Percentiles rank a stretch among this genome's conserved stretches.
These are phyloP conservation scores for Wallacemonas sp. DNA, from an alignment of 208 protist species.

Conservation along the genomic window DNA sequence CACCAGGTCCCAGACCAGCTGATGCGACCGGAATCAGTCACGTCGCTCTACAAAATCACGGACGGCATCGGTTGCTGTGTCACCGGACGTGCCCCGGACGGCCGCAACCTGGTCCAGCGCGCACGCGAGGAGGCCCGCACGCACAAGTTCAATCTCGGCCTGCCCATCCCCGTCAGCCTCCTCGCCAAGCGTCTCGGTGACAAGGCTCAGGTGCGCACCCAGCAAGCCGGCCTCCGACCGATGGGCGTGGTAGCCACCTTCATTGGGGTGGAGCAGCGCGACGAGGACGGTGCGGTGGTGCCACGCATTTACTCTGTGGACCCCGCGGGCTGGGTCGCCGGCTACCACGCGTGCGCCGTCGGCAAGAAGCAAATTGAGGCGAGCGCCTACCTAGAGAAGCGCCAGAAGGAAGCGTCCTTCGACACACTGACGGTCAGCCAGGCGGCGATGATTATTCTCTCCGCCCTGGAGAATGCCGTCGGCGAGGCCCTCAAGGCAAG, in stretches of 20 bases:
- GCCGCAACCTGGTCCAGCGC: constrained; percentile 89
- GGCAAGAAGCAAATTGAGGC: constrained; percentile 97
- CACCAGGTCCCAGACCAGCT: constrained; percentile 98
- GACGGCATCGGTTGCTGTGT: constrained; percentile 94
- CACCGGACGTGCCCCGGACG: constrained; percentile 94
- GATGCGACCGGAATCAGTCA: constrained; percentile 95
- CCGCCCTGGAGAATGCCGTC: constrained; percentile 75
- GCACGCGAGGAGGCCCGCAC: constrained; percentile 95
- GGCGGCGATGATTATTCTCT: constrained; percentile 79
- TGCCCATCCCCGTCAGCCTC: constrained; percentile 94
- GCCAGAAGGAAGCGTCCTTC: constrained; percentile 88
- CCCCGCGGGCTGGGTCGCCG: constrained; percentile 92
- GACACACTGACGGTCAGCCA: constrained; percentile 74
- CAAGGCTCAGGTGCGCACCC: constrained; percentile 97
- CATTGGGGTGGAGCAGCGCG: constrained; percentile 93
- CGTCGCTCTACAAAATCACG: constrained; percentile 95
- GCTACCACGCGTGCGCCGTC: constrained; percentile 88
- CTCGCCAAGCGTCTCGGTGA: constrained; percentile 97
- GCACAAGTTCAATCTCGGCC: constrained; percentile 96
- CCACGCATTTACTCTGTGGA: constrained; percentile 95
- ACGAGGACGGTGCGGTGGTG: constrained; percentile 62
- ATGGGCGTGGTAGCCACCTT: constrained; percentile 94
- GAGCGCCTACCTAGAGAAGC: constrained; percentile 96
- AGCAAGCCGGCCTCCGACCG: constrained; percentile 95
- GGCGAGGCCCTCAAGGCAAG: constrained; percentile 67